Evolutionary conservation across 2,329 filamentous ascomycete genomes (phyloP), one percentile per base, ranked within the genome.

Genomic region (Trichophyton equinum): DNA sequence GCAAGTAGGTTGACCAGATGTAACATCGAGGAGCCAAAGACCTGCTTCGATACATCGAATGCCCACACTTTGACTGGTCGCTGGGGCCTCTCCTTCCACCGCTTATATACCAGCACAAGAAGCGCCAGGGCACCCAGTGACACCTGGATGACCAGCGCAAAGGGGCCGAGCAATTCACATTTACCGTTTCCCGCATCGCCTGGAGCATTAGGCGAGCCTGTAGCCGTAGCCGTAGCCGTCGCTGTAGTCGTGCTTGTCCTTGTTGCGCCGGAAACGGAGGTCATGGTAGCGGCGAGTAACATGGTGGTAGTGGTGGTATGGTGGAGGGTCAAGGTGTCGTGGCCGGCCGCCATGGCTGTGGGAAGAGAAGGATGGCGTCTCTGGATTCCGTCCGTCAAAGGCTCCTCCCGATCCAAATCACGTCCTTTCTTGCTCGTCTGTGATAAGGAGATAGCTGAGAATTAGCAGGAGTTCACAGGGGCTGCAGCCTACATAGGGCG

Each of bases 1-100:
- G 99, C 95, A 73, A 96, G 84, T 59, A 99, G 81, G 71, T 99
- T 99, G 67, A 91, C 89, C 51, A 92, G 80, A 75, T 99, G 94
- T 38, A 96, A 85, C 72, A 99, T 81, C 53, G 91, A 86, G 33
- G 91, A 95, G 22, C 94, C 94, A 69, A 97, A 88, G 60, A 99
- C 90, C 78, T 99, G 94, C 78, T 99, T 99, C 36, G 90, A 95
- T 25, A 86, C 94, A 71, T 99, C 94, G 73, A 97, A 99, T 73
- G 89, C 91, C 92, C 94, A 99, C 66, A 99, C 91, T 80, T 95
- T 95, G 70, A 97, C 71, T 0, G 92, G 92, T 60, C 94, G 83
- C 72, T 96, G 92, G 1, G 94, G 92, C 61, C 89, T 82, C 76
- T 99, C 94, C 65, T 89, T 84, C 85, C 88, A 96, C 67, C 94